Conservation (phyloP, 345 rosid genomes). For the Aurinia saxatilis region DNA sequence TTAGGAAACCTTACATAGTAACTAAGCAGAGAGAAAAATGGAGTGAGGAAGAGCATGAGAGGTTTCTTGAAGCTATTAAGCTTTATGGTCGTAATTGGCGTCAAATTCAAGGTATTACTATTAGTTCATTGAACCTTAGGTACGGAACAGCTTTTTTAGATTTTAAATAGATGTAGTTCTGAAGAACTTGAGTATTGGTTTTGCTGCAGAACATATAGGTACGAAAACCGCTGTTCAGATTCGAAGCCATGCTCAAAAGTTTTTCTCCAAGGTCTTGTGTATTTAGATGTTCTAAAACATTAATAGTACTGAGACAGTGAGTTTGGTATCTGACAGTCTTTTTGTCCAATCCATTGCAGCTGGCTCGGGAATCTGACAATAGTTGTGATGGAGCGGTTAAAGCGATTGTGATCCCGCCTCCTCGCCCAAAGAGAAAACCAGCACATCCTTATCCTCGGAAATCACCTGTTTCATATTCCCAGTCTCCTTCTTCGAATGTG, state of each 20-base stretch:
- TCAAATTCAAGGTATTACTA: slow-evolving; percentile 68
- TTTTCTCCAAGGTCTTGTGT: slow-evolving; percentile 71
- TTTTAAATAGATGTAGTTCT: not conserved
- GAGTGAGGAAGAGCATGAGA: slow-evolving; percentile 81
- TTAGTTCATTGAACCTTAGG: not conserved
- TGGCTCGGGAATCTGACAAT: slow-evolving; percentile 42
- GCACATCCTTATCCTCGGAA: slow-evolving; percentile 87
- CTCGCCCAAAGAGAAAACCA: slow-evolving; percentile 86
- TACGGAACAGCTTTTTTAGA: not conserved
- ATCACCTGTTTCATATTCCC: slow-evolving; percentile 23
- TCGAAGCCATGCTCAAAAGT: slow-evolving; percentile 97
- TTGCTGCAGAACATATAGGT: slow-evolving; percentile 67
- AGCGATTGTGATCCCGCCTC: slow-evolving; percentile 77
- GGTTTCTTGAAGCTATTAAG: slow-evolving; percentile 81
- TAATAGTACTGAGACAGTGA: not conserved
- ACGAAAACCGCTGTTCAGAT: slow-evolving; percentile 90
- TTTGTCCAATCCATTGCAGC: slow-evolving; percentile 34
- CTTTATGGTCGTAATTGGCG: slow-evolving; percentile 88
- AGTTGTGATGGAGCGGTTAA: slow-evolving; percentile 23
- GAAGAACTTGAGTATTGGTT: slow-evolving; percentile 5
- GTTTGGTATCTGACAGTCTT: not conserved
- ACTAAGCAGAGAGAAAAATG: slow-evolving; percentile 85
- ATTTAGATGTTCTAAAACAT: not conserved
- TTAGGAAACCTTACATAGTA: slow-evolving; percentile 74
- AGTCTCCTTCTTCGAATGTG: slow-evolving; percentile 35